Evolutionary conservation across 495 filamentous ascomycete genomes (phyloP), one percentile per base, ranked within the genome.

Genomic region (Collariella sp.): DNA sequence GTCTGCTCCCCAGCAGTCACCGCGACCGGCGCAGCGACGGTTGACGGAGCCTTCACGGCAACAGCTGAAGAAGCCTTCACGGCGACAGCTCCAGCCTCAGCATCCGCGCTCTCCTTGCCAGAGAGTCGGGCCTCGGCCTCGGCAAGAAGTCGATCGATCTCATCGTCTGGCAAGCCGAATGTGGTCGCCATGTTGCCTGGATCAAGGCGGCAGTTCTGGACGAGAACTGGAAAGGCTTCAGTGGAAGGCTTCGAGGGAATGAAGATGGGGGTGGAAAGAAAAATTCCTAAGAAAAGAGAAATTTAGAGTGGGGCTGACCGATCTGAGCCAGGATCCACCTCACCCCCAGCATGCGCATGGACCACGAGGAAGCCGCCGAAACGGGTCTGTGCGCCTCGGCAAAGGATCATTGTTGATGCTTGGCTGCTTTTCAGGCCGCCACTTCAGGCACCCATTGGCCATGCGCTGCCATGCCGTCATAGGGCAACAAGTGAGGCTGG

Each of bases 91-190:
- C 29, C 46, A 4, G 56, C 52, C 22, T 50, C 52, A 4, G 56
- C 52, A 29, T 50, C 52, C 3, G 46, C 34, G 53, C 36, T 50
- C 34, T 48, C 57, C 48, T 56, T 52, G 20, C 48, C 50, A 34
- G 66, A 61, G 41, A 70, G 58, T 10, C 67, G 66, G 41, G 57
- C 49, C 46, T 68, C 64, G 5, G 67, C 66, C 48, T 70, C 64
- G 16, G 55, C 33, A 12, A 70, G 66, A 7, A 68, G 49, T 23
- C 61, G 56, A 41, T 68, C 64, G 24, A 68, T 65, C 18, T 68
- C 64, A 16, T 51, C 52, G 18, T 69, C 67, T 20, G 64, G 41
- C 44, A 69, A 47, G 18, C 58, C 59, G 40, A 64, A 26, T 18
- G 20, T 33, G 23, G 46, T 41, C 7, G 57, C 55, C 62, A 66